A percentile compares a stretch with the other conserved stretches of the same genome.
phyloP scores from a whole-genome alignment of 208 protist genomes.

The Plasmodiophora brassicae region DNA sequence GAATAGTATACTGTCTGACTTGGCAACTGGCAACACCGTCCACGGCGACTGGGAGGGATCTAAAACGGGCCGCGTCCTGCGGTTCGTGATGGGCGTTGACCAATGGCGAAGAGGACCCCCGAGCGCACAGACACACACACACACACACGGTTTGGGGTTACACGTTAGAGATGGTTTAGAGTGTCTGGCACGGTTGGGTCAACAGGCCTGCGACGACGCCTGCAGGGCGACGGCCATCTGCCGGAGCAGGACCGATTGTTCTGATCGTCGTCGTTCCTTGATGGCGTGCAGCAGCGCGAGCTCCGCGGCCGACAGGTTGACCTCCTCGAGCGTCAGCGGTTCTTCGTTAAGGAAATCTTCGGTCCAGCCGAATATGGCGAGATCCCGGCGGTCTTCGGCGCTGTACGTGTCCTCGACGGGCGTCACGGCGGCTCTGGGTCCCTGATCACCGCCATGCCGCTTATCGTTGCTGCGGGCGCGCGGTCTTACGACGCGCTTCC shows the following conservation, averaged over 20 bases:
- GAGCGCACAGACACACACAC: too few relatives aligned
- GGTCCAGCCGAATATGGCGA: background rate
- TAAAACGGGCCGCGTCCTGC: too few relatives aligned
- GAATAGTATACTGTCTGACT: too few relatives aligned
- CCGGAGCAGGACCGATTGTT: background rate
- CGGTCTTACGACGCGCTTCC: background rate
- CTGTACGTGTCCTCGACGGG: background rate
- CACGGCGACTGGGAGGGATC: too few relatives aligned
- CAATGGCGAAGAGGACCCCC: too few relatives aligned
- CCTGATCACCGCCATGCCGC: too few relatives aligned
- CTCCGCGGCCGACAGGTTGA: background rate
- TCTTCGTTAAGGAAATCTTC: background rate
- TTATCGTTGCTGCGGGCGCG: background rate
- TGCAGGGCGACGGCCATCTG: background rate
- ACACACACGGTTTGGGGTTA: too few relatives aligned
- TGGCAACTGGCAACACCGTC: too few relatives aligned
- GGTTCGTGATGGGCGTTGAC: too few relatives aligned
- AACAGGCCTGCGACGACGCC: background rate
- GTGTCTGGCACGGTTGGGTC: too few relatives aligned
- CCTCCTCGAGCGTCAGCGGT: background rate
- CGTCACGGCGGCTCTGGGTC: background rate
- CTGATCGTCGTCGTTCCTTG: too few relatives aligned
- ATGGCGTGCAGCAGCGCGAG: background rate
- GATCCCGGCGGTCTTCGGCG: background rate
- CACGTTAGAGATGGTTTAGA: too few relatives aligned